phyloP scores from a whole-genome alignment of 257 asterid genomes.

The Primulina tabacum region DNA sequence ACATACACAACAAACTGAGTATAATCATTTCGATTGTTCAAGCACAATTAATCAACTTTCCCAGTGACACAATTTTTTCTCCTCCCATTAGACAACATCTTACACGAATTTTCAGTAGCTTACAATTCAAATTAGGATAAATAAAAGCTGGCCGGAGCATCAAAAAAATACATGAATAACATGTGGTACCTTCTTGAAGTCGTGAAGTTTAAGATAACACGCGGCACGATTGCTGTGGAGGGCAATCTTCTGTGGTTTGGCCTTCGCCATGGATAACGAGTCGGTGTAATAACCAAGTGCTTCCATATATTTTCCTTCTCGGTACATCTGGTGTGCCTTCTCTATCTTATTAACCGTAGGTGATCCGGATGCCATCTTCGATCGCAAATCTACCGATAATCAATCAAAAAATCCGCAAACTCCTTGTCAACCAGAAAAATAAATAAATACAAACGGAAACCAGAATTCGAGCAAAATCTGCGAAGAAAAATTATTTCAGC shows the following conservation, averaged over 20 bases:
- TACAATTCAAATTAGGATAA: not conserved
- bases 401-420: not conserved
- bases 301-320: constrained; percentile 74
- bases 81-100: not conserved
- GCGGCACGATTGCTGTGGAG: constrained; percentile 99
- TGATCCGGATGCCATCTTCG: constrained; percentile 59
- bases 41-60: not conserved
- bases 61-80: not conserved
- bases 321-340: constrained; percentile 90
- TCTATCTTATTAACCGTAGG: constrained; percentile 70
- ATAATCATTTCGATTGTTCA: not conserved
- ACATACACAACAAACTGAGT: not conserved
- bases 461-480: not conserved
- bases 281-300: constrained; percentile 81
- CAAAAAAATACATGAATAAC: not conserved
- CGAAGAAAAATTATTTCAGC: constrained; percentile 8
- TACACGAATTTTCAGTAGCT: not conserved
- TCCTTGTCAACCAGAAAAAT: not conserved
- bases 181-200: constrained; percentile 62
- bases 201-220: constrained; percentile 81
- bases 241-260: constrained; percentile 83
- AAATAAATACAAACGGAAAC: not conserved
- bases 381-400: constrained; percentile 19
- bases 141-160: not conserved
- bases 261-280: constrained; percentile 82